Conservation (phyloP, 108 stramenopile genomes). For the Schizochytrium sp. region DNA sequence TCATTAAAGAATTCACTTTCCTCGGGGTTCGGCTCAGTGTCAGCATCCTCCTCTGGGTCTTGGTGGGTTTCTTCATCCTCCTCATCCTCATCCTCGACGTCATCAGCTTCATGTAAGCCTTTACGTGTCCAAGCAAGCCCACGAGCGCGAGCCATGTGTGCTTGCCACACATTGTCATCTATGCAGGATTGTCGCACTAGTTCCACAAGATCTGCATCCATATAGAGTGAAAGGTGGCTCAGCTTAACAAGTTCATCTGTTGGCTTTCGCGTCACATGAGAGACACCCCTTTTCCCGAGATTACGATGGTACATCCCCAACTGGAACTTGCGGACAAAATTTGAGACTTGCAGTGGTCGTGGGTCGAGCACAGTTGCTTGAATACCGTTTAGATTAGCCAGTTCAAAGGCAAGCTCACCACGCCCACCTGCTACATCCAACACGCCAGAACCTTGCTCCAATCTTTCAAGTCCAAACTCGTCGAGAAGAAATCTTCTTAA, state of each 20-base stretch:
- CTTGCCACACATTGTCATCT: neutral
- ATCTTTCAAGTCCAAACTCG: neutral
- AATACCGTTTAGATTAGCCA: slow-evolving; percentile 77
- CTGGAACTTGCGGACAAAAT: slow-evolving; percentile 80
- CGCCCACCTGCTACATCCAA: slow-evolving; percentile 86
- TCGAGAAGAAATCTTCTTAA: neutral
- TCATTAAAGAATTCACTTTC: slow-evolving; percentile 58
- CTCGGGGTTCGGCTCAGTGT: neutral
- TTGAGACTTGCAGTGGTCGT: slow-evolving; percentile 76
- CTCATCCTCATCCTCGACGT: neutral
- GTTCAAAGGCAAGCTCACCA: slow-evolving; percentile 79
- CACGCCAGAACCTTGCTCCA: slow-evolving; percentile 63
- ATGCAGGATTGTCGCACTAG: slow-evolving; percentile 70
- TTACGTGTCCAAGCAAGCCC: slow-evolving; percentile 73
- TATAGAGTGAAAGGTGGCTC: neutral
- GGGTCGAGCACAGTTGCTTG: slow-evolving; percentile 84
- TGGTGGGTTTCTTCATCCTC: neutral
- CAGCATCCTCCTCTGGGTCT: neutral
- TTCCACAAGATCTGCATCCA: slow-evolving; percentile 72
- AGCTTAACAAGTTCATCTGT: slow-evolving; percentile 62
- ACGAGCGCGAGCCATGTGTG: neutral
- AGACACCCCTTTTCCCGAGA: slow-evolving; percentile 70
- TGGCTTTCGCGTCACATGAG: slow-evolving; percentile 2
- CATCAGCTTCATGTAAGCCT: slow-evolving; percentile 65
- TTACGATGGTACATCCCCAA: slow-evolving; percentile 70